A percentile compares a stretch with the other conserved stretches of the same genome.
These are phyloP conservation scores for Piedraia hortae DNA, from an alignment of 2,329 filamentous ascomycete species.

Conservation along the genomic window DNA sequence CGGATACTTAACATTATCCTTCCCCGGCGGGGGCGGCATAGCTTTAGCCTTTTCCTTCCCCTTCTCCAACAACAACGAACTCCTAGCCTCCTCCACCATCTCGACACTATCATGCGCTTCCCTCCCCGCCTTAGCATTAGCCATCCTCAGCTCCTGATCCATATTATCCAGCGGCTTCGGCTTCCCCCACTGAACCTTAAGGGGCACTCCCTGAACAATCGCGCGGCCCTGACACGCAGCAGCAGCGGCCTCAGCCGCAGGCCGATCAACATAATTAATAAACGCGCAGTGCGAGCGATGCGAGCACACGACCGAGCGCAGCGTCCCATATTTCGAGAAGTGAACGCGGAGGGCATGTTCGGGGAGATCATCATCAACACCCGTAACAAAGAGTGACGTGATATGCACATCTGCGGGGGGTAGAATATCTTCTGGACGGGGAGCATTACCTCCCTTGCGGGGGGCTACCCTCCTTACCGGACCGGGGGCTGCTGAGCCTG, in stretches of 20 bases:
- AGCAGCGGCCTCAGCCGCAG: slow-evolving; percentile 64
- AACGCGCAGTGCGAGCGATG: slow-evolving; percentile 96
- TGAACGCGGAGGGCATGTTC: slow-evolving; percentile 77
- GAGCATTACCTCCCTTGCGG: slow-evolving; percentile 15
- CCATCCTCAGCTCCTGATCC: slow-evolving; percentile 58
- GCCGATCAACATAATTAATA: slow-evolving; percentile 69
- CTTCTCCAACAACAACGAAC: slow-evolving; percentile 12
- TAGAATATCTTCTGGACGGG: slow-evolving; percentile 57
- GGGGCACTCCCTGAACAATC: slow-evolving; percentile 68
- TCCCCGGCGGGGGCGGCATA: slow-evolving; percentile 54
- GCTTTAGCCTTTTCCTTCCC: slow-evolving; percentile 19
- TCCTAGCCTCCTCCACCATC: slow-evolving; percentile 6
- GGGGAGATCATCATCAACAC: slow-evolving; percentile 83
- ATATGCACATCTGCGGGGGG: slow-evolving; percentile 66
- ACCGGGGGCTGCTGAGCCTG: slow-evolving; percentile 25
- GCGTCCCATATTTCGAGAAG: slow-evolving; percentile 67
- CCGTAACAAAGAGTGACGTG: slow-evolving; percentile 81
- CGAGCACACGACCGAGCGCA: slow-evolving; percentile 80
- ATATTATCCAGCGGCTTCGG: slow-evolving; percentile 79
- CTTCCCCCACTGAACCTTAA: slow-evolving; percentile 76
- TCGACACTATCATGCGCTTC: slow-evolving; percentile 15
- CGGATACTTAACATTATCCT: slow-evolving; percentile 53
- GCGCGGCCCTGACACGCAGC: slow-evolving; percentile 64
- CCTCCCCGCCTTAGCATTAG: slow-evolving; percentile 55
- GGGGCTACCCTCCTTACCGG: slow-evolving; percentile 51